Evolutionary conservation across 2,329 filamentous ascomycete genomes (phyloP).

Genomic region (Cladophialophora exuberans): DNA sequence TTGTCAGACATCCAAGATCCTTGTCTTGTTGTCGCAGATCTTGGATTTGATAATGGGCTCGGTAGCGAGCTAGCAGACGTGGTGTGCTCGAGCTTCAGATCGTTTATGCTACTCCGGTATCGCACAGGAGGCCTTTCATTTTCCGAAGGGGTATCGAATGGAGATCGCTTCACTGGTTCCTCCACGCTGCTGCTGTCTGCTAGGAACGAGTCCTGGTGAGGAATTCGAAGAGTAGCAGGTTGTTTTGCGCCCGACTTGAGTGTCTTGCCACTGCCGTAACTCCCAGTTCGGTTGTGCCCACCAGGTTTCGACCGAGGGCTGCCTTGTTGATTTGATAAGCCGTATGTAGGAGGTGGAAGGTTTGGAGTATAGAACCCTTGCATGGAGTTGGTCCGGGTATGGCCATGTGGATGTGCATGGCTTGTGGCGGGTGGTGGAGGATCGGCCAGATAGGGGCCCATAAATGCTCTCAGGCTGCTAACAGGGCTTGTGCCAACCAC

Average conservation of each 20-base stretch:
- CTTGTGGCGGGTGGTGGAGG: slow-evolving; percentile 24
- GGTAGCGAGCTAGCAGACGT: slow-evolving; percentile 18
- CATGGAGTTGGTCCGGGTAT: slow-evolving; percentile 29
- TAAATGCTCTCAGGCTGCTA: slow-evolving; percentile 81
- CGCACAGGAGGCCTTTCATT: slow-evolving; percentile 27
- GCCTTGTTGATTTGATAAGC: slow-evolving; percentile 12
- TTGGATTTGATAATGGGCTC: slow-evolving; percentile 12
- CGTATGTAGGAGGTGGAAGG: slow-evolving; percentile 21
- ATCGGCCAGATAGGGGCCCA: slow-evolving; percentile 76
- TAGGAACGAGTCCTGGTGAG: slow-evolving; percentile 36
- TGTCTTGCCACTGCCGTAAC: slow-evolving; percentile 23
- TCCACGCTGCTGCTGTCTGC: slow-evolving; percentile 39
- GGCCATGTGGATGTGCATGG: slow-evolving; percentile 12
- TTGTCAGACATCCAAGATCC: slow-evolving; percentile 27
- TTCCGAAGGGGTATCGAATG: slow-evolving; percentile 24
- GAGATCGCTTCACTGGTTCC: slow-evolving; percentile 24
- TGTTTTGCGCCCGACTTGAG: slow-evolving; percentile 21
- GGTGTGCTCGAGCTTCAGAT: slow-evolving; percentile 14
- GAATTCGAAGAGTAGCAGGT: slow-evolving; percentile 23
- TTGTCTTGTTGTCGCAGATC: slow-evolving; percentile 14
- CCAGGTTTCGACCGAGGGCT: slow-evolving; percentile 3
- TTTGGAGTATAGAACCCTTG: slow-evolving; percentile 29
- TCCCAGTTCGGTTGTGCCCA: slow-evolving; percentile 19
- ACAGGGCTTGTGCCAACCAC: slow-evolving; percentile 61
- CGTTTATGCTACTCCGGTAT: slow-evolving; percentile 7